Evolutionary conservation across 129 eudicot genomes (phyloP), one percentile per base, ranked within the genome.

Genomic region (Logfia minima): DNA sequence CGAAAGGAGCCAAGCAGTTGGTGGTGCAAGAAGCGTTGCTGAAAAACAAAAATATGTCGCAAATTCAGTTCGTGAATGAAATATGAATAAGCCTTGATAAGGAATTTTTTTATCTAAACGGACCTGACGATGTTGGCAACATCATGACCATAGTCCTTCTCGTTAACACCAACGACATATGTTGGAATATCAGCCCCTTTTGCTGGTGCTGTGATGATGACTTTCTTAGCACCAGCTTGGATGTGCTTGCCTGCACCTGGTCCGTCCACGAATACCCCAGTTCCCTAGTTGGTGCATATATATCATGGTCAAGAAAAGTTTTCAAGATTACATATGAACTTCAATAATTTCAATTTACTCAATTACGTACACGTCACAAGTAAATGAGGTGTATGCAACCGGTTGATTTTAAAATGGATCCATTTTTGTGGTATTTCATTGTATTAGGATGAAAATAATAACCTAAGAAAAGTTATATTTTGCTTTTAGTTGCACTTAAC

Each of bases 11-110:
- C 87, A 94, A 85, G 77, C 98, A 94, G 85, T 94, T 94, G 59
- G 98, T 94, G 32, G 98, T 94, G 87, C 98, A 94, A 80, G 98
- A 94, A 69, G 98, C 98, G 59, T 94, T 94, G 86, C 98, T 94
- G 90, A 72, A 73, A 67, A 8, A 75, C 72, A 43, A 58, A 21
- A 71, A 34, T 43, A 19, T 37, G 22, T 39, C 45, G 22, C 0
- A 14, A 55, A 4, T n/a, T 81, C 55, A 39, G 34, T 31, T 39
- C 35, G 24, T 61, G 62, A 75, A 7, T 11, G 48, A 26, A 24
- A 58, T 32, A 68, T 8, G 60, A 58, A 24, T 22, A 41, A 32
- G 64, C 71, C 6, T 5, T 4, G 37, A 19, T n/a, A 34, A 70
- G 1, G 5, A 48, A 34, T 45, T 75, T 51, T 62, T 67, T 48